These are phyloP conservation scores for Ceratocystis diversiconidia DNA, from an alignment of 2,329 filamentous ascomycete species.

Conservation along the genomic window DNA sequence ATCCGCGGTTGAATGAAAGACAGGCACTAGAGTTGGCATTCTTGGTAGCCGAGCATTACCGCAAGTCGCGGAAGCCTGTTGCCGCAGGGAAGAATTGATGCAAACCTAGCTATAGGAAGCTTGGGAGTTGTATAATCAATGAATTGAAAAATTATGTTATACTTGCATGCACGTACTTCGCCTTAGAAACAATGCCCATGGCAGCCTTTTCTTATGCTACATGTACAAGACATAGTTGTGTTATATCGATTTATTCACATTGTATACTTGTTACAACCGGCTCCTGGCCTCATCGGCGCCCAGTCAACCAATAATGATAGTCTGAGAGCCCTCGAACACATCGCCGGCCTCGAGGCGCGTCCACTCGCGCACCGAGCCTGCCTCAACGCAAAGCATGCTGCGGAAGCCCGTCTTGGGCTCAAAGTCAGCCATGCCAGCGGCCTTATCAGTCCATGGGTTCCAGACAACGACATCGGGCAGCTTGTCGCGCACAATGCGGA, in stretches of 20 bases:
- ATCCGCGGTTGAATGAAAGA: constrained; percentile 91
- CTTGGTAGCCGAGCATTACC: constrained; percentile 70
- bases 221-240: not conserved
- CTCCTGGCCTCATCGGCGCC: not conserved
- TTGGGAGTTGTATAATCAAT: not conserved
- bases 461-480: constrained; percentile 83
- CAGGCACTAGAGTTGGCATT: constrained; percentile 93
- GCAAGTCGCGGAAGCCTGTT: constrained; percentile 25
- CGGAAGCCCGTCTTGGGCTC: constrained; percentile 78
- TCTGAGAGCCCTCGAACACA: constrained; percentile 48
- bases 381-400: constrained; percentile 89
- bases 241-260: not conserved
- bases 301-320: constrained; percentile 27
- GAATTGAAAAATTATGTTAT: not conserved
- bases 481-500: constrained; percentile 68
- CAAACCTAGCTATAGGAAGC: not conserved
- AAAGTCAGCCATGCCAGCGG: constrained; percentile 71
- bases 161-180: not conserved
- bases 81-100: not conserved
- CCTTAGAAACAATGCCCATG: not conserved
- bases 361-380: constrained; percentile 70
- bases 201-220: not conserved
- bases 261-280: not conserved
- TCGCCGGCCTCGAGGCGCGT: constrained; percentile 70
- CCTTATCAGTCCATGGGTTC: constrained; percentile 91